Evolutionary conservation across 2,329 filamentous ascomycete species (phyloP).

Genomic region (Paecilomyces sp.): DNA sequence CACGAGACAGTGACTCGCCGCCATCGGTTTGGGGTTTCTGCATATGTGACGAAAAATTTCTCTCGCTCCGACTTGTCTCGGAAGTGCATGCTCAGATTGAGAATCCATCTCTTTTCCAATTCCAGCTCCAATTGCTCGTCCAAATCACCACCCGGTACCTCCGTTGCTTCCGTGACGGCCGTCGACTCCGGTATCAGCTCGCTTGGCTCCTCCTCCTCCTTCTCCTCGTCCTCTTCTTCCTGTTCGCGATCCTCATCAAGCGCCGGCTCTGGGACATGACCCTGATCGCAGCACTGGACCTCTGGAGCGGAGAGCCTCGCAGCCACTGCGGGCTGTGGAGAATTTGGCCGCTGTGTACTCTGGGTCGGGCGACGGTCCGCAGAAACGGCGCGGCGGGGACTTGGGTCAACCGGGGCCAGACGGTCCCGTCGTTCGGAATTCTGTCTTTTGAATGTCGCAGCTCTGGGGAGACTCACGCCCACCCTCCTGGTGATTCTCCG

Average conservation of each 20-base stretch:
- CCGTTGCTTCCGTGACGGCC: constrained; percentile 4
- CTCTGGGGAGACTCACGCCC: constrained; percentile 69
- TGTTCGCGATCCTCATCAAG: background rate
- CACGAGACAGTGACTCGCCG: constrained; percentile 85
- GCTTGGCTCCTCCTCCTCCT: background rate
- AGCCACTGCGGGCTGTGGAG: constrained; percentile 30
- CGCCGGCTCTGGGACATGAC: constrained; percentile 19
- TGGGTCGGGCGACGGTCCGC: constrained; percentile 38
- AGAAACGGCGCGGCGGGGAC: constrained; percentile 62
- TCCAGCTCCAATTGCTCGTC: constrained; percentile 60
- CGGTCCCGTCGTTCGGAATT: constrained; percentile 72
- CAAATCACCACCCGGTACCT: constrained; percentile 4
- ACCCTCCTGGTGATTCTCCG: constrained; percentile 43
- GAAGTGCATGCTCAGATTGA: constrained; percentile 98
- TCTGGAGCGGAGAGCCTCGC: constrained; percentile 35
- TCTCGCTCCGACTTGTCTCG: constrained; percentile 85
- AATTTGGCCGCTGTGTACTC: constrained; percentile 38
- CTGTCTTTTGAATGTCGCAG: constrained; percentile 74
- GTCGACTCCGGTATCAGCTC: constrained; percentile 1
- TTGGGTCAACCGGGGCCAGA: constrained; percentile 58
- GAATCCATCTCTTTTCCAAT: constrained; percentile 82
- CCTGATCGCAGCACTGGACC: constrained; percentile 27
- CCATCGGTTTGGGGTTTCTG: constrained; percentile 71
- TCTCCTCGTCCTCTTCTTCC: background rate
- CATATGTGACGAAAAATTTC: constrained; percentile 97